Percentiles rank a stretch among this genome's conserved stretches.
phyloP scores from a whole-genome alignment of 768 basidiomycete species.

The Russula sp. region DNA sequence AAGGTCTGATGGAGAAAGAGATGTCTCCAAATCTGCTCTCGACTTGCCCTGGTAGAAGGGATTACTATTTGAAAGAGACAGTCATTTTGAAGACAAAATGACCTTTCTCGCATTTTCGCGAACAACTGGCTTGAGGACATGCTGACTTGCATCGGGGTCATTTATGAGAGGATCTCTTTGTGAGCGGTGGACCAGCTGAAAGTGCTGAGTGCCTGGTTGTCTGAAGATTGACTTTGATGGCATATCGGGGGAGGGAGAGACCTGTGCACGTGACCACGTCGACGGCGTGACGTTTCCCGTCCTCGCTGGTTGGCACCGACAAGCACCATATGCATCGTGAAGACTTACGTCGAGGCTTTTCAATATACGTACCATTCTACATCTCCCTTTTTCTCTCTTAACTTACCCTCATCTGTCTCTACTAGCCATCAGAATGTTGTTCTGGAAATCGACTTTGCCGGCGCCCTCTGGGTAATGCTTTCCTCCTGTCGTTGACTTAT shows the following conservation, averaged over 20 bases:
- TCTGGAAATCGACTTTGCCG: conserved; percentile 89
- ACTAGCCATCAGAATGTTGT: conserved; percentile 97
- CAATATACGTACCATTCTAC: conserved; percentile 69
- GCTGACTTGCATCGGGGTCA: conserved; percentile 82
- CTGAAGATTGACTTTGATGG: conserved; percentile 84
- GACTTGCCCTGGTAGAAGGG: conserved; percentile 61
- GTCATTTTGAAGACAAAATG: conserved; percentile 2
- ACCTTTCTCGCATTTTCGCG: conserved; percentile 72
- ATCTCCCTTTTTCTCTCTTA: conserved; percentile 25
- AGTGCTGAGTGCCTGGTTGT: conserved; percentile 85
- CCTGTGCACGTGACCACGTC: conserved; percentile 14
- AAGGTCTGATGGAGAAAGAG: conserved; percentile 49
- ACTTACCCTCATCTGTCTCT: conserved; percentile 55
- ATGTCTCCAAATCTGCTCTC: conserved; percentile 71
- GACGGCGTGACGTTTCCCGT: conserved; percentile 8
- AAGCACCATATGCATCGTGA: conserved; percentile 63
- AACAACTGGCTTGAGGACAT: conserved; percentile 84
- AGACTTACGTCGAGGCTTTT: conserved; percentile 75
- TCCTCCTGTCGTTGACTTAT: conserved; percentile 28
- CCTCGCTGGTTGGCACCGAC: background rate
- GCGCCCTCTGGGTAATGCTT: conserved; percentile 71
- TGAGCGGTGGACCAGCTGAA: conserved; percentile 95
- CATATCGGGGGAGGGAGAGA: conserved; percentile 43
- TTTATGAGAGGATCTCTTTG: conserved; percentile 94
- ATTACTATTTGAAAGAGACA: conserved; percentile 15